phyloP scores from a whole-genome alignment of 345 rosid species.

The Carallia pectinifolia region DNA sequence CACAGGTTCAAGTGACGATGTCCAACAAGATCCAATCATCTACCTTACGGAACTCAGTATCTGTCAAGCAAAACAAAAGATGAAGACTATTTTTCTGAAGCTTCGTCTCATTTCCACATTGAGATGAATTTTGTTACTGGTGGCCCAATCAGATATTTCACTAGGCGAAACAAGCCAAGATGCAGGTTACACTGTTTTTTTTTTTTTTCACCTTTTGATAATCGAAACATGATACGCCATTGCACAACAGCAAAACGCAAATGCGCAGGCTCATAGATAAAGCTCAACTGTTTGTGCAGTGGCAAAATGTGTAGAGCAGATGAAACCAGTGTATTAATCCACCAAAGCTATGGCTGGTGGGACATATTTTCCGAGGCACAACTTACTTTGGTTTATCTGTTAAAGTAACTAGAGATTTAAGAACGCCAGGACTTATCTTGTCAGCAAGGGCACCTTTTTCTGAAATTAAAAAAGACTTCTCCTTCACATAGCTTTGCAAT shows the following conservation, averaged over 20 bases:
- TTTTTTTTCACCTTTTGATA: too few species aligned
- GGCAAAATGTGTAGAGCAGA: background rate
- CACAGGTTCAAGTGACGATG: background rate
- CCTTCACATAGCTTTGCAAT: constrained; percentile 70
- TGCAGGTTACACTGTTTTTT: too few species aligned
- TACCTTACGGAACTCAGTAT: background rate
- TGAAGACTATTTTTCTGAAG: too few species aligned
- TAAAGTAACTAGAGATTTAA: constrained; percentile 59
- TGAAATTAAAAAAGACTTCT: constrained; percentile 57
- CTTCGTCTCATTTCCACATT: background rate
- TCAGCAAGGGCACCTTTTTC: constrained; percentile 79
- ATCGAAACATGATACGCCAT: background rate
- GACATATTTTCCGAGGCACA: constrained; percentile 2
- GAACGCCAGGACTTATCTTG: constrained; percentile 58
- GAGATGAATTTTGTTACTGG: background rate
- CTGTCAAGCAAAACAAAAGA: background rate
- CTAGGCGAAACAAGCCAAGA: background rate
- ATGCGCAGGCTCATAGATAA: background rate
- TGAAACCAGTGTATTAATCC: too few species aligned
- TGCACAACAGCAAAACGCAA: background rate
- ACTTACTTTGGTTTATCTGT: constrained; percentile 56
- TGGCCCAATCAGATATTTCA: background rate
- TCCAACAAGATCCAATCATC: background rate
- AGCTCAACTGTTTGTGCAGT: background rate
- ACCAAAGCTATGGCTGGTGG: too few species aligned